Conservation (phyloP, 2,329 filamentous ascomycete species). For the Phyllosticta ampelicida region DNA sequence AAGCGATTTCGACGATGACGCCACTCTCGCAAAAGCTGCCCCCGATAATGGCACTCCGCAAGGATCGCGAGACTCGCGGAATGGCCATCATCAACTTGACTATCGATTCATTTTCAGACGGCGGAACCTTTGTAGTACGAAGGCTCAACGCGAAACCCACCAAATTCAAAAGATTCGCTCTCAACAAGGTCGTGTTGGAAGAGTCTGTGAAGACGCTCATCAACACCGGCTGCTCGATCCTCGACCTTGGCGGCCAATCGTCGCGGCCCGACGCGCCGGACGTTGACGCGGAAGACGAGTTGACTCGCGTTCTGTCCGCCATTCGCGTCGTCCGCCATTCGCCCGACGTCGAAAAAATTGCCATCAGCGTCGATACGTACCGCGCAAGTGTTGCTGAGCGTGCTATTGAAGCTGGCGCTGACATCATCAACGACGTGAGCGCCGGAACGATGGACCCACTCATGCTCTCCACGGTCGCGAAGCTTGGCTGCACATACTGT, state of each 20-base stretch:
- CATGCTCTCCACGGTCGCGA: conserved; percentile 74
- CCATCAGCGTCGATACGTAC: conserved; percentile 88
- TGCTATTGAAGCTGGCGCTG: conserved; percentile 67
- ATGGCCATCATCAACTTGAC: conserved; percentile 96
- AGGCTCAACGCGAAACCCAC: conserved; percentile 9
- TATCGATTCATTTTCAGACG: conserved; percentile 94
- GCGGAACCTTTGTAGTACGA: conserved; percentile 40
- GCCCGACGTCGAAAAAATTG: conserved; percentile 51
- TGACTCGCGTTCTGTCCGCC: conserved; percentile 66
- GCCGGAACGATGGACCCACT: conserved; percentile 65
- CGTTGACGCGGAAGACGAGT: conserved; percentile 69
- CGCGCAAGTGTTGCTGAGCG: conserved; percentile 70
- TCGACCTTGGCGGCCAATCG: conserved; percentile 90
- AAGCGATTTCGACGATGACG: conserved; percentile 29
- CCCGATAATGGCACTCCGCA: conserved; percentile 19
- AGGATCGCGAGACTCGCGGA: conserved; percentile 49
- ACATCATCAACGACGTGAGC: conserved; percentile 92
- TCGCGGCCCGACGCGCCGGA: conserved; percentile 67
- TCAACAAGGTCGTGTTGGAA: conserved; percentile 6
- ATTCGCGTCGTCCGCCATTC: conserved; percentile 60
- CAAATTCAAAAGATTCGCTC: conserved; percentile 13
- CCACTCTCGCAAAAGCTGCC: conserved; percentile 25
- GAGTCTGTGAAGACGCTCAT: conserved; percentile 40
- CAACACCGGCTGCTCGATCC: conserved; percentile 61
- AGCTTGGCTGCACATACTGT: conserved; percentile 57